phyloP scores from a whole-genome alignment of 169 alveolate species.

The Ichthyophthirius multifiliis region DNA sequence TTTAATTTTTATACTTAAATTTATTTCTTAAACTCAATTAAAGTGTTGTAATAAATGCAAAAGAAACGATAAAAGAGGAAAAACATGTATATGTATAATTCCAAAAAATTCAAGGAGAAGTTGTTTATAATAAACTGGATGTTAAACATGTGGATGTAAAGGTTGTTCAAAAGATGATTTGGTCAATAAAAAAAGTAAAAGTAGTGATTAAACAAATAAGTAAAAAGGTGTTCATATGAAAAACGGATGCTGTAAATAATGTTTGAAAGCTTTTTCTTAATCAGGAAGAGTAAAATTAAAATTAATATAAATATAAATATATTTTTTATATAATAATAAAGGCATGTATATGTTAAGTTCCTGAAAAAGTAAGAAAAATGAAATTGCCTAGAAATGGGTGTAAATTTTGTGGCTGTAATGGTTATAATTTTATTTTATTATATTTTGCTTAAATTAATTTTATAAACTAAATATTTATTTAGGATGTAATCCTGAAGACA shows the following conservation, averaged over 20 bases:
- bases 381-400: not conserved
- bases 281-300: not conserved
- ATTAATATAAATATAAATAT: not conserved
- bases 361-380: not conserved
- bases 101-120: not conserved
- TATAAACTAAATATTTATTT: not conserved
- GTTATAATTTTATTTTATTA: not conserved
- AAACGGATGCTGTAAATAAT: conserved; percentile 3
- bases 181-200: too few relatives aligned
- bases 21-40: not conserved
- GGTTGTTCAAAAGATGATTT: not conserved
- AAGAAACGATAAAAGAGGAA: not conserved
- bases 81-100: not conserved
- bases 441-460: not conserved
- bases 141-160: conserved; percentile 1
- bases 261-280: not conserved
- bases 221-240: not conserved
- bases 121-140: not conserved
- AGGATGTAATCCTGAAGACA: conserved; percentile 5
- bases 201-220: not conserved
- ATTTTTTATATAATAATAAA: too few relatives aligned
- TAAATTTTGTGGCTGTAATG: not conserved
- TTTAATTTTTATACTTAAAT: too few relatives aligned
- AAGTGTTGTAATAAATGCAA: conserved; percentile 3
- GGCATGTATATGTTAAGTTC: conserved; percentile 5